Conservation (phyloP, 164 flowering plant species). For the Annona squamosa region DNA sequence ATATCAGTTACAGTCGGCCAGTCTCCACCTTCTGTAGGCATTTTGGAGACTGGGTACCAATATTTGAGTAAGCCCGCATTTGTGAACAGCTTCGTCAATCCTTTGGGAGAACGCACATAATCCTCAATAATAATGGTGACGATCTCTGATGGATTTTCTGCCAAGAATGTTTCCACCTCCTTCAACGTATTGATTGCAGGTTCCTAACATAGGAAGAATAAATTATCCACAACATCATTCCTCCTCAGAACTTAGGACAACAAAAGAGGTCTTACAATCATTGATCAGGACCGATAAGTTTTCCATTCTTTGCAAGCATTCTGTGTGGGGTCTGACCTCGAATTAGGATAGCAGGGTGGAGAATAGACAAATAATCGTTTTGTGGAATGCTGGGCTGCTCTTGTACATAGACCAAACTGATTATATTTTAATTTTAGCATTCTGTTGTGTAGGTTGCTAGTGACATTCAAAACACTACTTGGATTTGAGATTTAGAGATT, state of each 20-base stretch:
- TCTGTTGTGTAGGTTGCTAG: not conserved
- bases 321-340: not conserved
- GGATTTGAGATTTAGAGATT: no score
- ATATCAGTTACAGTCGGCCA: conserved; percentile 92
- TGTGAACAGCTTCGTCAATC: conserved; percentile 67
- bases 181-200: conserved; percentile 90
- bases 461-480: not conserved
- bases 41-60: conserved; percentile 84
- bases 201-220: conserved; percentile 33
- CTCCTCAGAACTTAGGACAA: not conserved
- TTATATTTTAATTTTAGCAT: not conserved
- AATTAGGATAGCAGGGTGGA: not conserved
- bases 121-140: conserved; percentile 96
- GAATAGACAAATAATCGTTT: not conserved
- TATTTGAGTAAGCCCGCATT: conserved; percentile 76
- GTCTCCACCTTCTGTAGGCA: conserved; percentile 85
- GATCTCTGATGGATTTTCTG: conserved; percentile 65
- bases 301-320: not conserved
- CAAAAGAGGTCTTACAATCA: not conserved
- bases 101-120: conserved; percentile 89
- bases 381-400: not conserved
- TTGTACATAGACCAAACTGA: not conserved
- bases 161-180: conserved; percentile 89
- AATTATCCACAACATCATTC: not conserved
- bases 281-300: not conserved